phyloP scores from a whole-genome alignment of 768 basidiomycete genomes.

The Multifurca ochricompacta region DNA sequence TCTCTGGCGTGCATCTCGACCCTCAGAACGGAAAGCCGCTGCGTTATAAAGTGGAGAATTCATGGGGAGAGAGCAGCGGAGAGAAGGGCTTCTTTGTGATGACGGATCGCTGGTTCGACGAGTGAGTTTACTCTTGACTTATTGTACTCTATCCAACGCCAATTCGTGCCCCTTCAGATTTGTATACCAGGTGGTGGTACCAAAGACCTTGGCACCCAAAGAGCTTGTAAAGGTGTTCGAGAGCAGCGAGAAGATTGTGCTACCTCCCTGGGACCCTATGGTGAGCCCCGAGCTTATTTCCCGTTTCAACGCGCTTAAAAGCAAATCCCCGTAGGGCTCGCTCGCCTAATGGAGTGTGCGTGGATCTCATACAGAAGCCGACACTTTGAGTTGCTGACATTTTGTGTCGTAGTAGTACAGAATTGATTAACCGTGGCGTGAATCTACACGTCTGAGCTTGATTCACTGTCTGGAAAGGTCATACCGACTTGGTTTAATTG shows the following conservation, averaged over 20 bases:
- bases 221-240: slow-evolving; percentile 79
- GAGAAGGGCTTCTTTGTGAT: slow-evolving; percentile 87
- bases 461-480: too few relatives aligned
- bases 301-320: neutral
- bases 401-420: too few relatives aligned
- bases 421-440: too few relatives aligned
- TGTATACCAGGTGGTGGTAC: slow-evolving; percentile 92
- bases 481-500: too few relatives aligned
- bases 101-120: slow-evolving; percentile 86
- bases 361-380: too few relatives aligned
- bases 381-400: too few relatives aligned
- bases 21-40: slow-evolving; percentile 55
- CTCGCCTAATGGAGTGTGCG: neutral
- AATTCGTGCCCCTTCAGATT: slow-evolving; percentile 38
- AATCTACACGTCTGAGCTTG: too few relatives aligned
- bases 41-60: slow-evolving; percentile 94
- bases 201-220: slow-evolving; percentile 67
- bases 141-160: neutral
- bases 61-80: slow-evolving; percentile 73
- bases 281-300: slow-evolving; percentile 30
- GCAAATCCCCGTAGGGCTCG: neutral
- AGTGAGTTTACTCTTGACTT: slow-evolving; percentile 42
- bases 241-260: slow-evolving; percentile 47
- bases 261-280: slow-evolving; percentile 93
- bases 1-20: slow-evolving; percentile 85